These are phyloP conservation scores for Jamesozyma jinghongensis DNA, from an alignment of 805 yeast genomes.

Conservation along the genomic window DNA sequence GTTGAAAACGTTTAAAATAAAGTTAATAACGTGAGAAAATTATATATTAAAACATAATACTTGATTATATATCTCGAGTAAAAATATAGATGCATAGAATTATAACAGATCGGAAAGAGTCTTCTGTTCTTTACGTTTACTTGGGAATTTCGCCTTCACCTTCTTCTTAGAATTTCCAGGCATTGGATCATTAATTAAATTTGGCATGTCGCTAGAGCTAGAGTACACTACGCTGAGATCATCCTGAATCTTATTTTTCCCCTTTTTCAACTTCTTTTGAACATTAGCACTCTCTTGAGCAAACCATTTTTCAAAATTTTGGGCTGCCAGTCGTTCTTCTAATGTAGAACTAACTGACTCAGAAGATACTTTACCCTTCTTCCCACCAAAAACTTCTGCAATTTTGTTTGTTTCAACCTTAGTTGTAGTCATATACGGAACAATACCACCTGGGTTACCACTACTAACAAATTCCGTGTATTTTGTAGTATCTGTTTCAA, in stretches of 20 bases:
- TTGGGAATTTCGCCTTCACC: conserved; percentile 13
- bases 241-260: conserved; percentile 5
- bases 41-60: too few relatives aligned
- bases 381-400: conserved; percentile 2
- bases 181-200: conserved; percentile 5
- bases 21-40: too few relatives aligned
- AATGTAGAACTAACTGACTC: conserved; percentile 18
- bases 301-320: conserved; percentile 86
- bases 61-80: too few relatives aligned
- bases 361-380: conserved; percentile 1
- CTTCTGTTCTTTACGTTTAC: conserved; percentile 4
- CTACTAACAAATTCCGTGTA: conserved; percentile 18
- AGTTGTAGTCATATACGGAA: conserved; percentile 11
- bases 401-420: conserved; percentile 7
- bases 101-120: conserved; percentile 1
- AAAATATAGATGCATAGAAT: too few relatives aligned
- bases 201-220: conserved; percentile 15
- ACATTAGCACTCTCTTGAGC: conserved; percentile 62
- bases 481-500: background rate
- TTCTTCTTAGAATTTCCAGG: conserved; percentile 10
- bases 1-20: too few relatives aligned
- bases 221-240: conserved; percentile 12
- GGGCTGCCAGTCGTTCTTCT: conserved; percentile 70
- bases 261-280: conserved; percentile 34
- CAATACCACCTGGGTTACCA: conserved; percentile 15